Conservation (phyloP, 2,329 filamentous ascomycete genomes). For the Calonectria leucothoes region DNA sequence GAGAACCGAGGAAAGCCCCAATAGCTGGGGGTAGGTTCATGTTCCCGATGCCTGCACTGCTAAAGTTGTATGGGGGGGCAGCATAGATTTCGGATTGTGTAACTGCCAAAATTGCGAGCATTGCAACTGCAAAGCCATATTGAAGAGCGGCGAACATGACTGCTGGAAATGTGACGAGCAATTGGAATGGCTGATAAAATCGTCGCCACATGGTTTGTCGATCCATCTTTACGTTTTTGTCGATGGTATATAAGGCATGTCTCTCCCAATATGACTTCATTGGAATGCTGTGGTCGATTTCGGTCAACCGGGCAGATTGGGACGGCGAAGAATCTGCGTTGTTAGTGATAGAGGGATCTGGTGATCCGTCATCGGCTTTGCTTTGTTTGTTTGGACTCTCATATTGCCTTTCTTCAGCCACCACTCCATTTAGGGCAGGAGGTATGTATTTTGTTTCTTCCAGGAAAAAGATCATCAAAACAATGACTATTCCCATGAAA, state of each 20-base stretch:
- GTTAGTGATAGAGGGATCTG: neutral
- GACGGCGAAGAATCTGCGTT: neutral
- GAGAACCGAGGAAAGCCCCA: constrained; percentile 17
- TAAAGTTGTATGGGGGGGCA: constrained; percentile 27
- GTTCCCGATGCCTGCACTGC: constrained; percentile 25
- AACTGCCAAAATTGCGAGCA: constrained; percentile 32
- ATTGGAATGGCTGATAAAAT: constrained; percentile 15
- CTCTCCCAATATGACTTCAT: constrained; percentile 17
- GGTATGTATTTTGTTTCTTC: constrained; percentile 22
- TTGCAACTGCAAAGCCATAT: constrained; percentile 28
- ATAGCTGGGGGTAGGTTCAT: constrained; percentile 36
- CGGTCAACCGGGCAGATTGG: neutral
- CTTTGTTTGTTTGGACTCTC: neutral
- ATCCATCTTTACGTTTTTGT: constrained; percentile 7
- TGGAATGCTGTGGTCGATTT: constrained; percentile 11
- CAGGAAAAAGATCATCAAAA: constrained; percentile 21
- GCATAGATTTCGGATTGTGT: constrained; percentile 23
- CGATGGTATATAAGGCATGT: constrained; percentile 8
- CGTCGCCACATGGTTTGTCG: neutral
- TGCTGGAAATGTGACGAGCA: constrained; percentile 11
- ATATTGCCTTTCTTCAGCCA: neutral
- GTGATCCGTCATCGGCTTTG: neutral
- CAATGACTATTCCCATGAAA: constrained; percentile 8
- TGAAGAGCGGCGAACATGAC: constrained; percentile 23
- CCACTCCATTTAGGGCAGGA: neutral